A percentile compares a stretch with the other conserved stretches of the same genome.
Evolutionary conservation across 2,329 filamentous ascomycete species (phyloP).

Genomic region (Hypoxylon sp.): DNA sequence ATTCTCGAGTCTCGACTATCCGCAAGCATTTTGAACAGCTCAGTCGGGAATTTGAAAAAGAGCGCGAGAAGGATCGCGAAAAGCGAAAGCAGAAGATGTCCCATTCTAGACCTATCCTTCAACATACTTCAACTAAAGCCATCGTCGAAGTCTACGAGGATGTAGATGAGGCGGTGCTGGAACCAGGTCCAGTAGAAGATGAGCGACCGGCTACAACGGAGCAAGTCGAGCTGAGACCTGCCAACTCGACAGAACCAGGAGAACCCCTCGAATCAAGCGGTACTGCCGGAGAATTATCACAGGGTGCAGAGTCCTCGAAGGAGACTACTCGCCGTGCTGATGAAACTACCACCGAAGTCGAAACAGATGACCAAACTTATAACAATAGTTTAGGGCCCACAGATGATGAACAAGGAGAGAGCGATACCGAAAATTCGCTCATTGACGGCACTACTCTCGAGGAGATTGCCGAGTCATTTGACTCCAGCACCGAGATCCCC

Average conservation of each 20-base stretch:
- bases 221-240: conserved; percentile 50
- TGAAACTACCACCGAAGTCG: conserved; percentile 55
- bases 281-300: conserved; percentile 24
- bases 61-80: conserved; percentile 86
- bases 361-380: conserved; percentile 58
- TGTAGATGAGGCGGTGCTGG: conserved; percentile 91
- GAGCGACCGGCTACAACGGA: conserved; percentile 59
- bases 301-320: conserved; percentile 39
- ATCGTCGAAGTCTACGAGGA: conserved; percentile 97
- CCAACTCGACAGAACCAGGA: conserved; percentile 36
- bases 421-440: conserved; percentile 78
- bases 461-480: conserved; percentile 72
- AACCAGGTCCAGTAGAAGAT: conserved; percentile 75
- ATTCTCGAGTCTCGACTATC: conserved; percentile 87
- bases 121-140: conserved; percentile 91
- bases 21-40: conserved; percentile 97
- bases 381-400: conserved; percentile 70
- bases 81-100: conserved; percentile 82
- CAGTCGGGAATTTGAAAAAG: conserved; percentile 95
- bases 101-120: conserved; percentile 81
- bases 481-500: conserved; percentile 69
- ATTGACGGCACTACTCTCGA: conserved; percentile 75
- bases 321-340: conserved; percentile 47
- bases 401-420: conserved; percentile 75
- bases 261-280: conserved; percentile 24